phyloP scores from a whole-genome alignment of 2,329 filamentous ascomycete genomes.

The Cytospora leucostoma region DNA sequence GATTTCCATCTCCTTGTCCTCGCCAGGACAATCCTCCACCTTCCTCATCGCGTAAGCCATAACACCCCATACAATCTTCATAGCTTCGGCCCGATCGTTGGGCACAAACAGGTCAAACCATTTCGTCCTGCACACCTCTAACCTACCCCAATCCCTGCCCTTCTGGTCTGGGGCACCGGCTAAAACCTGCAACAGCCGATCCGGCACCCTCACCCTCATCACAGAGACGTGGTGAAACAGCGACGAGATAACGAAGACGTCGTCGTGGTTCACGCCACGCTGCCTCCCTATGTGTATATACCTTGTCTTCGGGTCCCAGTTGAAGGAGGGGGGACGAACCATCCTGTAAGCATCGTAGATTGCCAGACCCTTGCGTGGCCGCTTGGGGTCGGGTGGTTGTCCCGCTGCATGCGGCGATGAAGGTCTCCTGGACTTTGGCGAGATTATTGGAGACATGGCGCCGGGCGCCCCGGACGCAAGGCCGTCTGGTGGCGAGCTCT shows the following conservation, averaged over 20 bases:
- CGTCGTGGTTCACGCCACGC: conserved; percentile 53
- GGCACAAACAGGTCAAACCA: conserved; percentile 63
- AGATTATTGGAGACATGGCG: background rate
- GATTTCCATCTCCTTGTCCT: conserved; percentile 35
- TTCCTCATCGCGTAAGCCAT: conserved; percentile 63
- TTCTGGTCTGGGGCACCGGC: conserved; percentile 44
- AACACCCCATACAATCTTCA: conserved; percentile 60
- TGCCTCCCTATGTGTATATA: conserved; percentile 59
- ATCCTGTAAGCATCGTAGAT: conserved; percentile 67
- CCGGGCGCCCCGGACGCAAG: background rate
- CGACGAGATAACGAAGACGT: conserved; percentile 62
- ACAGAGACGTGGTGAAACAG: conserved; percentile 64
- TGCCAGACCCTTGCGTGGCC: conserved; percentile 55
- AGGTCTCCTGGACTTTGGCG: background rate
- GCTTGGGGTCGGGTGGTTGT: conserved; percentile 43
- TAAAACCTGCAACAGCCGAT: conserved; percentile 53
- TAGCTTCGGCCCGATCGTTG: conserved; percentile 57
- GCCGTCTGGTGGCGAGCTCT: background rate
- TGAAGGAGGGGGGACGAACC: conserved; percentile 57
- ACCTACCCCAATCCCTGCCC: conserved; percentile 50
- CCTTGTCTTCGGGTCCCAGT: conserved; percentile 62
- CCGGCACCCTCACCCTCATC: conserved; percentile 60
- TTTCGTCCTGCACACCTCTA: conserved; percentile 58
- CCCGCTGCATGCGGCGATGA: conserved; percentile 29
- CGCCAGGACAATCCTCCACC: conserved; percentile 33